Evolutionary conservation across 2,329 filamentous ascomycete genomes (phyloP).

Genomic region (Arachnomyces sp.): DNA sequence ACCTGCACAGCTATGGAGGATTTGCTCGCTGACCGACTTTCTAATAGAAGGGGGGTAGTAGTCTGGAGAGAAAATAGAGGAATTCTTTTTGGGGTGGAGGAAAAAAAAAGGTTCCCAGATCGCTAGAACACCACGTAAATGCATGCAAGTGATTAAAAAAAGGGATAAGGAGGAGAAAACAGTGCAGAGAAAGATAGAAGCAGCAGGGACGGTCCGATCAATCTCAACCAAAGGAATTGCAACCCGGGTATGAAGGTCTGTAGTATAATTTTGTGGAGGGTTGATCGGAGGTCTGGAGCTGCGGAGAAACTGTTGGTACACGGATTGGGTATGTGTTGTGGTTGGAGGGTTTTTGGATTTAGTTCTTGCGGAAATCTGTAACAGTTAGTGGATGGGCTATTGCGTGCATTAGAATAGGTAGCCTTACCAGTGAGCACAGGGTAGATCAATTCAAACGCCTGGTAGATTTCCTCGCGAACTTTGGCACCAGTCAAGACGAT

Average conservation of each 20-base stretch:
- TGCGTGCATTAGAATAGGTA: neutral
- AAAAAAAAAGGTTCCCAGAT: constrained; percentile 19
- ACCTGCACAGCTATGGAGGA: constrained; percentile 30
- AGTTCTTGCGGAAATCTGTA: constrained; percentile 56
- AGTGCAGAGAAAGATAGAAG: constrained; percentile 13
- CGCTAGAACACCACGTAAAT: constrained; percentile 39
- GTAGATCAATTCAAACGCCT: constrained; percentile 95
- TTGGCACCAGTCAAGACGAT: constrained; percentile 97
- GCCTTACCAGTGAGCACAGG: constrained; percentile 76
- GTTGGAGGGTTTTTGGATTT: constrained; percentile 17
- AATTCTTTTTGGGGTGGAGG: constrained; percentile 13
- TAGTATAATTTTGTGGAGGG: neutral
- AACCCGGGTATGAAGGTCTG: neutral
- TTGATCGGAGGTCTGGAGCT: neutral
- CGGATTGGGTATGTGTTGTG: constrained; percentile 8
- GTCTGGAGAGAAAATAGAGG: constrained; percentile 12
- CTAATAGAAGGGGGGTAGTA: constrained; percentile 26
- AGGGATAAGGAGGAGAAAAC: constrained; percentile 26
- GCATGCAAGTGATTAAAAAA: constrained; percentile 14
- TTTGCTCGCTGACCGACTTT: constrained; percentile 32
- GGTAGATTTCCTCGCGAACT: constrained; percentile 95
- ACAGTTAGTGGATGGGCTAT: constrained; percentile 17
- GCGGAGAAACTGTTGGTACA: constrained; percentile 25
- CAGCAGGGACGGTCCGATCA: constrained; percentile 3
- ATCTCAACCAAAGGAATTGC: neutral